phyloP scores from a whole-genome alignment of 2,329 filamentous ascomycete genomes.

The Alternaria sp. region DNA sequence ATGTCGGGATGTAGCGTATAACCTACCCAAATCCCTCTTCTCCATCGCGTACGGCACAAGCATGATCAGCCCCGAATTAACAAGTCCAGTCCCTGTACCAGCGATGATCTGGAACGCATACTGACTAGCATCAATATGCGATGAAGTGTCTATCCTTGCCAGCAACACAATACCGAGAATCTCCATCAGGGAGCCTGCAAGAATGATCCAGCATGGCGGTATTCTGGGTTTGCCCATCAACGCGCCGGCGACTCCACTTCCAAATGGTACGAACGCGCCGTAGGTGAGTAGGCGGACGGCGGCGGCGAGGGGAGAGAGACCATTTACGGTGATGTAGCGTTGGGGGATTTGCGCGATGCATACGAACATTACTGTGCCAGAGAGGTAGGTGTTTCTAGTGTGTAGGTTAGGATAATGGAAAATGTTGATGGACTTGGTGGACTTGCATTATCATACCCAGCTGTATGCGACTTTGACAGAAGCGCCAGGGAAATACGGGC shows the following conservation, averaged over 20 bases:
- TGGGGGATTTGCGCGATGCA: constrained; percentile 30
- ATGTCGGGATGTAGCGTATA: neutral
- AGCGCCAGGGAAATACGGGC: constrained; percentile 33
- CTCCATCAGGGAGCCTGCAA: constrained; percentile 13
- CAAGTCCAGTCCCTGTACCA: constrained; percentile 23
- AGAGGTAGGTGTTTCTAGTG: constrained; percentile 22
- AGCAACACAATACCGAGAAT: constrained; percentile 20
- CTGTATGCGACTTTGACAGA: constrained; percentile 14
- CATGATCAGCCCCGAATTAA: constrained; percentile 14
- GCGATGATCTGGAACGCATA: constrained; percentile 28
- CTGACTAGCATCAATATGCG: constrained; percentile 10
- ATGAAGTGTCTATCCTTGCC: constrained; percentile 2
- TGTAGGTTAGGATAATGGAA: neutral
- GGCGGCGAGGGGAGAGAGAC: constrained; percentile 20
- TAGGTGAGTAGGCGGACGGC: constrained; percentile 26
- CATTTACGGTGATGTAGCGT: constrained; percentile 25
- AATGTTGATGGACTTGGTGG: neutral
- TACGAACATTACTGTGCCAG: constrained; percentile 20
- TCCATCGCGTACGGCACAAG: constrained; percentile 23
- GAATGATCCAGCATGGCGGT: constrained; percentile 19
- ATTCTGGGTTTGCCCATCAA: constrained; percentile 16
- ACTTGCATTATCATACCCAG: constrained; percentile 21
- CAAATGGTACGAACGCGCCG: constrained; percentile 20
- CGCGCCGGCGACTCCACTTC: constrained; percentile 14
- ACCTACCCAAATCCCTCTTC: constrained; percentile 25